phyloP scores from a whole-genome alignment of 2,329 filamentous ascomycete species.

The Penicillium olsonii region DNA sequence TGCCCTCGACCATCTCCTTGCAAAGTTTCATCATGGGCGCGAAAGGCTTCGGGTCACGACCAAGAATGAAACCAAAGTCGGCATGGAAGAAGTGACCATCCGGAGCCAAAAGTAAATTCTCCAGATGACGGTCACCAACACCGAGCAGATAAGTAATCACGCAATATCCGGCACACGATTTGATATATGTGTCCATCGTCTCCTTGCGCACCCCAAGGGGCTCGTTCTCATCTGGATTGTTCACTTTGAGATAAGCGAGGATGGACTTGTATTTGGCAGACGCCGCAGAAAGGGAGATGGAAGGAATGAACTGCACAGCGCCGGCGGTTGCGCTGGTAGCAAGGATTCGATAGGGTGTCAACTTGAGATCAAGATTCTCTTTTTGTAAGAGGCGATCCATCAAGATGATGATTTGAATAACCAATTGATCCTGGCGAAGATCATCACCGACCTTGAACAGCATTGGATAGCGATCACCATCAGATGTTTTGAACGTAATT shows the following conservation, averaged over 20 bases:
- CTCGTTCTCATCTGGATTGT: conserved; percentile 82
- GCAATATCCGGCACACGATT: conserved; percentile 95
- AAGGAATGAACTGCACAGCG: conserved; percentile 90
- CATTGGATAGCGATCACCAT: conserved; percentile 79
- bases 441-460: conserved; percentile 98
- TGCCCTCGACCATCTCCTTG: conserved; percentile 97
- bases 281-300: conserved; percentile 79
- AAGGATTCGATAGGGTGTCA: conserved; percentile 94
- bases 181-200: conserved; percentile 91
- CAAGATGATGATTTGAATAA: conserved; percentile 94
- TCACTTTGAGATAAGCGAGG: conserved; percentile 79
- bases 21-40: conserved; percentile 95
- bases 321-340: conserved; percentile 88
- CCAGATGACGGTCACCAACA: conserved; percentile 91
- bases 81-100: conserved; percentile 97
- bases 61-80: conserved; percentile 97
- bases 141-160: conserved; percentile 98
- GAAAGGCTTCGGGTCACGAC: conserved; percentile 95
- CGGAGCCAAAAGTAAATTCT: conserved; percentile 88
- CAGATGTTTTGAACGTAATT: conserved; percentile 81
- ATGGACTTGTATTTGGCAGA: conserved; percentile 77
- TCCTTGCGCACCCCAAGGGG: conserved; percentile 87
- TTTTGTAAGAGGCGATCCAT: conserved; percentile 97
- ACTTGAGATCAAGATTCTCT: conserved; percentile 91
- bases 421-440: conserved; percentile 91